phyloP scores from a whole-genome alignment of 2,329 filamentous ascomycete genomes.

The Penicillium sp. region DNA sequence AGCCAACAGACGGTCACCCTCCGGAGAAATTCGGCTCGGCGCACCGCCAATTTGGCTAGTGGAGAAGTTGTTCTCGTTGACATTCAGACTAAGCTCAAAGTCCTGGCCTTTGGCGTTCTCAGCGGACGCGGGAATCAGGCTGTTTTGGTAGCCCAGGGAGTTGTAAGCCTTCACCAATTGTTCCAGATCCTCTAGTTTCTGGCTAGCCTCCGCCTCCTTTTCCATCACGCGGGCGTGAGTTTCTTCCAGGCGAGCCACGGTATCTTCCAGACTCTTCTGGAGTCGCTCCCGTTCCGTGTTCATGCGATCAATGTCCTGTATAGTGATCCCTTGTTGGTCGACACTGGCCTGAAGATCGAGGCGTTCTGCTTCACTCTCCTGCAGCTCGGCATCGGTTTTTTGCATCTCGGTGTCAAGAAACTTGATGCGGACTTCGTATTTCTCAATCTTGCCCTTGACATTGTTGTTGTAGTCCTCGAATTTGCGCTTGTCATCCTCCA shows the following conservation, averaged over 20 bases:
- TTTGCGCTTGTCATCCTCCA: conserved; percentile 91
- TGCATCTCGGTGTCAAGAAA: conserved; percentile 84
- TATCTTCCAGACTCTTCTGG: conserved; percentile 81
- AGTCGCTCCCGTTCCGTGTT: conserved; percentile 89
- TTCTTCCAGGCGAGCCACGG: conserved; percentile 74
- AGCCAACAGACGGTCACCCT: conserved; percentile 74
- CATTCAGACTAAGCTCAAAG: conserved; percentile 80
- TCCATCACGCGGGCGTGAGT: conserved; percentile 78
- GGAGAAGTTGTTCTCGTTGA: conserved; percentile 78
- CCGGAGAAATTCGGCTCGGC: conserved; percentile 47
- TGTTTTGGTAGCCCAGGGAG: conserved; percentile 88
- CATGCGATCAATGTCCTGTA: conserved; percentile 99
- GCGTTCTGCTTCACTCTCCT: conserved; percentile 79
- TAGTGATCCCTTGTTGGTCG: conserved; percentile 90
- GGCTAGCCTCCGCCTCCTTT: conserved; percentile 82
- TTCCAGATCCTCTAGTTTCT: conserved; percentile 89
- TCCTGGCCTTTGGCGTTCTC: conserved; percentile 80
- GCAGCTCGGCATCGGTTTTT: conserved; percentile 71
- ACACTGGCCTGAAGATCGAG: conserved; percentile 77
- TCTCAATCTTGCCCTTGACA: conserved; percentile 80
- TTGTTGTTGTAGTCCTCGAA: conserved; percentile 92
- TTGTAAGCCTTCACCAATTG: conserved; percentile 88
- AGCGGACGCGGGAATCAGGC: conserved; percentile 79
- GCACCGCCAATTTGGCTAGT: conserved; percentile 56
- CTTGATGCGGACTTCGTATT: conserved; percentile 76